These are phyloP conservation scores for Pythium brachiatum DNA, from an alignment of 352 stramenopile species.

Conservation along the genomic window DNA sequence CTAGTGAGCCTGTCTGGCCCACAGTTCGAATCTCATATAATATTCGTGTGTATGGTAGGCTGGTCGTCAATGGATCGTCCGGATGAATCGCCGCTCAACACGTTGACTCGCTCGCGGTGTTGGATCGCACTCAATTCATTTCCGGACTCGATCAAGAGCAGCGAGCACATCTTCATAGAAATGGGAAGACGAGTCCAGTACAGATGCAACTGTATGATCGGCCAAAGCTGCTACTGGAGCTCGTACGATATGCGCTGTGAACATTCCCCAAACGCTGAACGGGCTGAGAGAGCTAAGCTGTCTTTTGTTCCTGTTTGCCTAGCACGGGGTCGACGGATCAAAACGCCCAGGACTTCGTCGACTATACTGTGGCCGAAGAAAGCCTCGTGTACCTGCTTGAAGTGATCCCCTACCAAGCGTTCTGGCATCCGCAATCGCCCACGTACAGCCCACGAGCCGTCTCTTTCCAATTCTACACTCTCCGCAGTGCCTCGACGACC, in stretches of 20 bases:
- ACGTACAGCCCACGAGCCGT: constrained; percentile 61
- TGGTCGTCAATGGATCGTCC: not conserved
- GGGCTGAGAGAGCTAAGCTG: too few species aligned
- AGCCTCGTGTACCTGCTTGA: constrained; percentile 49
- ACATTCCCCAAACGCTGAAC: not conserved
- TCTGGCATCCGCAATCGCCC: constrained; percentile 69
- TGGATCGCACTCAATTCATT: not conserved
- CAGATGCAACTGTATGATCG: constrained; percentile 54
- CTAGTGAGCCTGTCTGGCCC: too few species aligned
- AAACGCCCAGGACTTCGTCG: constrained; percentile 51
- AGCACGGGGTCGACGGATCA: constrained; percentile 21
- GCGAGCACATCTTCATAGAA: not conserved
- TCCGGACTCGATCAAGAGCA: not conserved
- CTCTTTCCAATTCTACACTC: constrained; percentile 49
- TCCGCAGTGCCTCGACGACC: constrained; percentile 4
- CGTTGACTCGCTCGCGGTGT: not conserved
- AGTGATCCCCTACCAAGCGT: constrained; percentile 72
- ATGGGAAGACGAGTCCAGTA: constrained; percentile 28
- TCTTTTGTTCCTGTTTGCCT: too few species aligned
- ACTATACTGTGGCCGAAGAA: constrained; percentile 47
- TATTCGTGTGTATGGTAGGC: not conserved
- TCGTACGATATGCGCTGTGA: constrained; percentile 35
- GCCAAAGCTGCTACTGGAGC: constrained; percentile 75
- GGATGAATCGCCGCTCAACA: not conserved
- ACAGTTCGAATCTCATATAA: too few species aligned